phyloP scores from a whole-genome alignment of 495 filamentous ascomycete genomes.

The Hapsidospora chrysogenum region DNA sequence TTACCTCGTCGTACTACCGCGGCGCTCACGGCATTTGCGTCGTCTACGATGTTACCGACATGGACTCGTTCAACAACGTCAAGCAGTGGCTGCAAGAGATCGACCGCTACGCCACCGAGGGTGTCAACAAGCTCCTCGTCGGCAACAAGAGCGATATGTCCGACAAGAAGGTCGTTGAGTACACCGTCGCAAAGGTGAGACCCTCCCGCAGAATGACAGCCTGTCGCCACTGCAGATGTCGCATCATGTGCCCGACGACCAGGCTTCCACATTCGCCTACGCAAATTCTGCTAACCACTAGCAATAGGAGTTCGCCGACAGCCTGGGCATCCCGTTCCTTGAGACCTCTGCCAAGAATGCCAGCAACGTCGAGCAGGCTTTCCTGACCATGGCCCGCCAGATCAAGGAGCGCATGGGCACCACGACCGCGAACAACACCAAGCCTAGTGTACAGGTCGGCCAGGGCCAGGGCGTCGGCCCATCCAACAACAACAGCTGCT shows the following conservation, averaged over 20 bases:
- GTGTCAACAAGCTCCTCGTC: conserved; percentile 96
- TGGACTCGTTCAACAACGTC: conserved; percentile 99
- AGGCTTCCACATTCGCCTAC: neutral
- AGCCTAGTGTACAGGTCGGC: conserved; percentile 89
- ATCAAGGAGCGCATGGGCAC: conserved; percentile 99
- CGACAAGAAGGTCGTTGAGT: conserved; percentile 99
- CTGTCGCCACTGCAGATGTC: neutral
- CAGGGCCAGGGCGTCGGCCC: conserved; percentile 89
- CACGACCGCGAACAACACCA: conserved; percentile 86
- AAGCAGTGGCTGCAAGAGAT: conserved; percentile 99
- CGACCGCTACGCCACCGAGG: conserved; percentile 95
- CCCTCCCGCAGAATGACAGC: neutral
- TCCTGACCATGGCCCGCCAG: conserved; percentile 98
- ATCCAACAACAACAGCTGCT: conserved; percentile 81
- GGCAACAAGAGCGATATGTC: conserved; percentile 99
- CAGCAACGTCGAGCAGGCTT: conserved; percentile 97
- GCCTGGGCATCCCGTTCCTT: conserved; percentile 96
- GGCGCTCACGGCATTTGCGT: conserved; percentile 98
- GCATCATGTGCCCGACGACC: no score
- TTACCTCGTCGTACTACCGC: conserved; percentile 98
- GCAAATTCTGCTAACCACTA: conserved; percentile 3
- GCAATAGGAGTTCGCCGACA: conserved; percentile 92
- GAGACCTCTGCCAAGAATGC: conserved; percentile 99
- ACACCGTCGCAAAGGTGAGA: conserved; percentile 91
- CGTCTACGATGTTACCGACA: conserved; percentile 99